Base-by-base conservation (phyloP, 177 flowering plant genomes). In the Vitis hybrid region DNA sequence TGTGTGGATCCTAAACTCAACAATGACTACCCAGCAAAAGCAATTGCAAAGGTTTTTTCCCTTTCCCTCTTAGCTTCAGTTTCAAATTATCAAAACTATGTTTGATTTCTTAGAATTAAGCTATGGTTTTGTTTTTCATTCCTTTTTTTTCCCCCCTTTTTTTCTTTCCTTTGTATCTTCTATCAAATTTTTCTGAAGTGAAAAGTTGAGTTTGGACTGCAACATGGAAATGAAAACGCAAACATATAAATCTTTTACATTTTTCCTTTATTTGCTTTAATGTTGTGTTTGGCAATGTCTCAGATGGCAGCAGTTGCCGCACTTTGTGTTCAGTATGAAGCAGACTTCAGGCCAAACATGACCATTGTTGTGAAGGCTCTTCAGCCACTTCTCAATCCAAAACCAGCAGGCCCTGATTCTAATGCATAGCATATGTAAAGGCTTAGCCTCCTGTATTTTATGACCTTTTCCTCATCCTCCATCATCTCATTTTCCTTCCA, bases 251-350 rank as follows among this genome's bases (percentile, higher is more conserved):
- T 39, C 45, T 39, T 39, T 5, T 39, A 39, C 8, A 39, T 39
- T 39, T 39, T 39, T 39, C 8, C 7, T 39, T 0, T 39, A 7
- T 39, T 39, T 39, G 45, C 8, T 39, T 39, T 39, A 39, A 39
- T 39, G 45, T 4, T 39, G 45, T 39, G 45, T 39, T 39, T 39
- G 45, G 9, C 7, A 39, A 39, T 39, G 10, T 56, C 0, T 70
- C 83, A 91, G 97, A 55, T 91, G 82, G 97, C 91, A 70, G 97
- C 97, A 12, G 94, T 91, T 33, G 97, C 97, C 59, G 97, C 94
- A 29, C 80, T 91, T 9, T 91, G 97, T 72, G 91, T 89, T 62
- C 97, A 91, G 60, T 89, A 91, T 19, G 97, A 91, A 74, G 87
- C 97, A 16, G 97, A 91, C 31, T 91, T 91, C 74, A 71, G 97